phyloP scores from a whole-genome alignment of 768 basidiomycete genomes.

The Rhodotorula paludigena region DNA sequence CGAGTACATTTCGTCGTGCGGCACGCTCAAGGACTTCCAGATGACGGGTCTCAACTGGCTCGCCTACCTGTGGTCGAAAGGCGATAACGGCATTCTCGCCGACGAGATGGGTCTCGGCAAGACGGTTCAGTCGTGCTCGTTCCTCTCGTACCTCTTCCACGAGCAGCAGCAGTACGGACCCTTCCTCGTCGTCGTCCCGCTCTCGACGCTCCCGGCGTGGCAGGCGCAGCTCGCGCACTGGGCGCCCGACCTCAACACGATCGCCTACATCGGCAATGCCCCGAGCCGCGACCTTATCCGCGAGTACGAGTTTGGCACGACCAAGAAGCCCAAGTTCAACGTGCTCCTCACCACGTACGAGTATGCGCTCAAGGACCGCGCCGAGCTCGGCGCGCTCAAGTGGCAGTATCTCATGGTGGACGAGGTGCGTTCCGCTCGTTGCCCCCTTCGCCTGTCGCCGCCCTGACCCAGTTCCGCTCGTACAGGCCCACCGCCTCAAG shows the following conservation, averaged over 20 bases:
- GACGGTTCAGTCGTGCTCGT: constrained; percentile 90
- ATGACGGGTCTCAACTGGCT: constrained; percentile 97
- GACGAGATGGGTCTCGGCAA: constrained; percentile 99
- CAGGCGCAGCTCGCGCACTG: constrained; percentile 87
- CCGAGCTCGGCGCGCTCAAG: constrained; percentile 84
- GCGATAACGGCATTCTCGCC: constrained; percentile 92
- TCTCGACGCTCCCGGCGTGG: constrained; percentile 98
- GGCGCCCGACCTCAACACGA: constrained; percentile 95
- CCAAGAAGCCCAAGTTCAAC: constrained; percentile 90
- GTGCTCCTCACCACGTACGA: constrained; percentile 96
- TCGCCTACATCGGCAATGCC: constrained; percentile 90
- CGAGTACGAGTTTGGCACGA: constrained; percentile 79
- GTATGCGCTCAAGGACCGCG: constrained; percentile 80
- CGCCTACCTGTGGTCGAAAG: constrained; percentile 90
- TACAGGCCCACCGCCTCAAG: constrained; percentile 95
- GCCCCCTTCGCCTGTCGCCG: background rate
- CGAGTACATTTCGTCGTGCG: constrained; percentile 76
- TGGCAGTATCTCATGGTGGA: constrained; percentile 97
- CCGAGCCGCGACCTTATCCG: constrained; percentile 84
- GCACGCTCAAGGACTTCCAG: constrained; percentile 93
- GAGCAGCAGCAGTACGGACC: constrained; percentile 88
- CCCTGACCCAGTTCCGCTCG: background rate
- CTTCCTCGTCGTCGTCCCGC: constrained; percentile 92
- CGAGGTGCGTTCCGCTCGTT: constrained; percentile 58
- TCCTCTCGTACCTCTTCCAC: constrained; percentile 92